Evolutionary conservation across 2,329 filamentous ascomycete genomes (phyloP), one percentile per base, ranked within the genome.

Genomic region (Leptographium procerum): DNA sequence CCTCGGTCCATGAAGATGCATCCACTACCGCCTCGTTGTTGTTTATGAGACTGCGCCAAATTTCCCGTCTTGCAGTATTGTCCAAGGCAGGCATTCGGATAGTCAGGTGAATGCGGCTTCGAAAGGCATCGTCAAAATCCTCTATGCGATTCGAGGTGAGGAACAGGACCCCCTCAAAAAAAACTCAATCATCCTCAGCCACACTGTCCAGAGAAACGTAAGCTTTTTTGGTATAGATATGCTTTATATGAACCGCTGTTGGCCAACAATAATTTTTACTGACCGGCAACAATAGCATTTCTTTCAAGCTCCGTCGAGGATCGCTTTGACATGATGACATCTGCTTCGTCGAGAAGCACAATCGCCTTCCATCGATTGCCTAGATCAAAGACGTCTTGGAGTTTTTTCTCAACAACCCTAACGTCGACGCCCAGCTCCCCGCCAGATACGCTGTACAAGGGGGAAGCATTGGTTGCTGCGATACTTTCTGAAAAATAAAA

Each of bases 21-120:
- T 53, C 51, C 29, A 36, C 19, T 36, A 22, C 51, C 29, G 29
- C 28, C 51, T 53, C 11, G 51, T 36, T 53, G 19, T 34, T 16
- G 19, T 36, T 5, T 29, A 53, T 53, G 51, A 53, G 51, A 53
- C 29, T 34, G 8, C 51, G 29, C 51, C 51, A 53, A 36, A 53
- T 53, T 36, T 36, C 51, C 29, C 29, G 51, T 36, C 33, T 53
- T 22, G 51, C n/a, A 29, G 29, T 31, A 6, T 36, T 51, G 47
- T 29, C 47, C 47, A 29, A 31, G 47, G 47, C 26, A 19, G 1
- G 3, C 47, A 53, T 22, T 53, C 33, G 29, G 51, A 57, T 19
- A 26, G 34, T 55, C 26, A 55, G 52, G 33, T 55, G 52, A 29
- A 55, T 55, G n/a, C 52, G 52, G 36, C 52, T 55, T 29, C 33